A percentile compares a stretch with the other conserved stretches of the same genome.
These are phyloP conservation scores for Aspergillus sp. DNA, from an alignment of 2,329 filamentous ascomycete genomes.

Conservation along the genomic window DNA sequence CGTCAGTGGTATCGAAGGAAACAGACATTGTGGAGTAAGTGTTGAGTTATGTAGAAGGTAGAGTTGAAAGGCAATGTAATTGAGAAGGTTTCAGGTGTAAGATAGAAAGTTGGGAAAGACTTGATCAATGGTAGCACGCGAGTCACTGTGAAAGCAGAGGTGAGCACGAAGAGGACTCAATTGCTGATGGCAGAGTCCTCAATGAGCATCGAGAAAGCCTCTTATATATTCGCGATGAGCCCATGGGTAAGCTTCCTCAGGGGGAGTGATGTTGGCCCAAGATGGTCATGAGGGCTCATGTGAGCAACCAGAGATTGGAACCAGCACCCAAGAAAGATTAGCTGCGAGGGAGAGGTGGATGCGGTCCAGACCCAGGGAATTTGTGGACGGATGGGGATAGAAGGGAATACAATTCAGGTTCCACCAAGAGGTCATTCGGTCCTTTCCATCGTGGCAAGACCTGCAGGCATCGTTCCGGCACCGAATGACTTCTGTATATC, in stretches of 20 bases:
- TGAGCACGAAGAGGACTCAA: constrained; percentile 2
- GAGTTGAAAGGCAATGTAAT: neutral
- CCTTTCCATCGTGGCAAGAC: constrained; percentile 15
- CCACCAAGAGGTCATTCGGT: constrained; percentile 20
- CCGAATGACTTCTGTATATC: neutral
- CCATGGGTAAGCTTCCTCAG: constrained; percentile 1
- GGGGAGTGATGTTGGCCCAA: constrained; percentile 2
- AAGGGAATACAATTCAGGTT: neutral
- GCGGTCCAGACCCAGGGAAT: constrained; percentile 17
- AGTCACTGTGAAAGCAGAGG: neutral
- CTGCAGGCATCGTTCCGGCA: neutral
- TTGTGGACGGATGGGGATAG: constrained; percentile 5
- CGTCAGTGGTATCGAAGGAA: constrained; percentile 34
- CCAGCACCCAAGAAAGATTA: constrained; percentile 8
- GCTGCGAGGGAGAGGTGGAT: constrained; percentile 13
- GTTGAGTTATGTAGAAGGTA: neutral
- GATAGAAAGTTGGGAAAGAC: neutral
- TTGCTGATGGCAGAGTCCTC: constrained; percentile 12
- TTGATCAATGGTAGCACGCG: neutral
- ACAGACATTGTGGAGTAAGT: constrained; percentile 32
- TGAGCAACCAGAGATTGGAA: constrained; percentile 20
- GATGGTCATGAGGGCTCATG: constrained; percentile 23
- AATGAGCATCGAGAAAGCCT: constrained; percentile 6
- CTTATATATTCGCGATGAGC: constrained; percentile 23
- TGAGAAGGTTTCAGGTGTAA: neutral